Base-by-base conservation (phyloP, 495 filamentous ascomycete genomes). In the Aspergillus steynii region DNA sequence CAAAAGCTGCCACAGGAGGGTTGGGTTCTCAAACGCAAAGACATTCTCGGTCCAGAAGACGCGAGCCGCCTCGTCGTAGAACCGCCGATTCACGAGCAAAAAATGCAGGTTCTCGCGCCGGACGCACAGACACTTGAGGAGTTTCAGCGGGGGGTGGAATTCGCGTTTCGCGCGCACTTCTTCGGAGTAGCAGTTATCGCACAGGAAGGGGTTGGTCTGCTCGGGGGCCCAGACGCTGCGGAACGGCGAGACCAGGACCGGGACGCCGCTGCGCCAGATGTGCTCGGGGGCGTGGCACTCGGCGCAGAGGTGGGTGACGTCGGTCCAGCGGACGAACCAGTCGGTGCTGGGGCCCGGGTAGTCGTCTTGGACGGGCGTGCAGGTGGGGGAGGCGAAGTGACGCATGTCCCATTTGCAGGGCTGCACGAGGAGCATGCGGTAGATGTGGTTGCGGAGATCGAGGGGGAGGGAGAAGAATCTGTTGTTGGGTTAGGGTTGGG, bases 11-110 rank as follows among this genome's bases (percentile, higher is more conserved):
- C 29, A 50, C 4, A 73, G 60, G 0, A 63, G 12, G 15, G 46
- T 10, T 0, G 64, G 62, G 20, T 60, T 56, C 15, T 68, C 66
- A 53, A 76, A 75, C 9, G 65, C 62, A 53, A 76, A 75, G 6
- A 64, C 62, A 48, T 71, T 72, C 29, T 67, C 66, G 2, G 53
- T 58, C 60, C 73, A 75, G 46, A 76, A 67, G 12, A 75, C 50
- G n/a, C 49, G 54, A 10, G 59, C 61, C 3, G 69, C 67, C 37
- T 76, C 71, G 1, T 62, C 54, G 48, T 72, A 67, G 9, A 69
- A 53, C 6, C 56, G 49, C 37, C 57, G 58, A n/a, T 65, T 75
- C 45, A 61, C 55, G 6, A 72, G 56, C 27, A 76, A 54, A 1
- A 68, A 31, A 6, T 51, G 56, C 1, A 74, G 61, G 12, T 64